A percentile compares a stretch with the other conserved stretches of the same genome.
These are phyloP conservation scores for Elaeis oleifera DNA, from an alignment of 202 grass and related monocot genomes.

Conservation along the genomic window DNA sequence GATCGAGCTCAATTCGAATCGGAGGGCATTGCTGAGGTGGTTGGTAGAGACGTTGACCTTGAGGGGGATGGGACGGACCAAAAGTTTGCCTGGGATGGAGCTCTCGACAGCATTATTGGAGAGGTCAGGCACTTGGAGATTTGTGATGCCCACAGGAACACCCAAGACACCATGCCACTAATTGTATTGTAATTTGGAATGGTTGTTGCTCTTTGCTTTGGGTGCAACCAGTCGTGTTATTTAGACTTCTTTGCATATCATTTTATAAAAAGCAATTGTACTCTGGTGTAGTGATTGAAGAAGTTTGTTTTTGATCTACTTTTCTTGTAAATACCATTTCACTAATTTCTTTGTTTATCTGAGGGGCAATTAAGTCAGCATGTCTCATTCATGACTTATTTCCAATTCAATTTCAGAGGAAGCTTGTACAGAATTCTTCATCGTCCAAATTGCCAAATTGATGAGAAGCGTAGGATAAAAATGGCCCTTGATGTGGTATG, in stretches of 20 bases:
- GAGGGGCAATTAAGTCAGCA: too few relatives aligned
- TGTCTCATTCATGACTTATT: too few relatives aligned
- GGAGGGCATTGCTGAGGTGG: slow-evolving; percentile 57
- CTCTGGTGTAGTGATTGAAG: too few relatives aligned
- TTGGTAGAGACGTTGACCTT: slow-evolving; percentile 38
- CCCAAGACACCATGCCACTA: slow-evolving; percentile 60
- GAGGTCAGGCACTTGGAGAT: slow-evolving; percentile 45
- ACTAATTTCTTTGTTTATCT: too few relatives aligned
- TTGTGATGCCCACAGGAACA: slow-evolving; percentile 44
- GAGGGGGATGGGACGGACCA: neutral
- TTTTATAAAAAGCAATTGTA: too few relatives aligned
- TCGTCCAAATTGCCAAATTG: slow-evolving; percentile 91
- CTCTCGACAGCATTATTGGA: slow-evolving; percentile 68
- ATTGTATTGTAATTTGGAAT: too few relatives aligned
- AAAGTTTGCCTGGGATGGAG: slow-evolving; percentile 25
- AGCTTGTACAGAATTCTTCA: slow-evolving; percentile 99
- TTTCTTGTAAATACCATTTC: too few relatives aligned
- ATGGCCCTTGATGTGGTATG: slow-evolving; percentile 99
- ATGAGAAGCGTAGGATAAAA: slow-evolving; percentile 91
- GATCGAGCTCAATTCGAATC: slow-evolving; percentile 4
- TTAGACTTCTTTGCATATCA: too few relatives aligned
- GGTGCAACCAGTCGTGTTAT: too few relatives aligned
- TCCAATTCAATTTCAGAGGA: slow-evolving; percentile 42
- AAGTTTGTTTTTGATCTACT: too few relatives aligned
- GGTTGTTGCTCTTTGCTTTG: too few relatives aligned